Evolutionary conservation across 2,329 filamentous ascomycete species (phyloP), one percentile per base, ranked within the genome.

Genomic region (Sporothrix globosa): DNA sequence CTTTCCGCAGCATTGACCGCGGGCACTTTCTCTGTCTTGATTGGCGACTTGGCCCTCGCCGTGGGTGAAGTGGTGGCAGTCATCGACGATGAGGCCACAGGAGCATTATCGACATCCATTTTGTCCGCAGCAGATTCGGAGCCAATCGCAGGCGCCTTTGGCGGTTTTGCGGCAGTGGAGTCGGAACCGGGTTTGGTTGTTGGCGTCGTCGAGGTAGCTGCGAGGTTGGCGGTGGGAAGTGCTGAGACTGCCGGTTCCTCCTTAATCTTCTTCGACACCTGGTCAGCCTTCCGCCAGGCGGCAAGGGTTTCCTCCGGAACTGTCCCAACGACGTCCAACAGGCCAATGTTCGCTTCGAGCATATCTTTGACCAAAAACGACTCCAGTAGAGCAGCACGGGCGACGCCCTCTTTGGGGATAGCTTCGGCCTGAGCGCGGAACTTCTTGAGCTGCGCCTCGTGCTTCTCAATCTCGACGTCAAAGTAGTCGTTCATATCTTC

Each of bases 401-500:
- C 77, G 14, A 86, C 79, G 1, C 83, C 81, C 56, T 82, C 79
- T 19, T 80, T 79, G 58, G 82, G 76, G 72, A 84, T 70, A 72
- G 76, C 72, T 71, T 82, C 74, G 71, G 80, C 75, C 70, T 80
- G 75, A 3, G 75, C 76, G 69, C 83, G 80, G 7, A 87, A 76
- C 66, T 82, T 83, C 71, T 81, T 81, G 41, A 88, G 74, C 69
- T 86, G 82, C 0, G 78, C 78, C 72, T 87, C 83, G 1, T 83
- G 81, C 75, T 87, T 85, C 54, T 80, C 77, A 50, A 88, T 87
- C 73, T 87, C 80, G 68, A 80, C 80, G 68, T 84, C 81, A 68
- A 88, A 87, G 71, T 85, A 85, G 67, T 86, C 85, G 21, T 83
- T 85, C 79, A 88, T 85, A 58, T 86, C 84, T 63, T 88, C 86